Base-by-base conservation (phyloP, 176 grass and related monocot genomes). In the Aegilops longissima region DNA sequence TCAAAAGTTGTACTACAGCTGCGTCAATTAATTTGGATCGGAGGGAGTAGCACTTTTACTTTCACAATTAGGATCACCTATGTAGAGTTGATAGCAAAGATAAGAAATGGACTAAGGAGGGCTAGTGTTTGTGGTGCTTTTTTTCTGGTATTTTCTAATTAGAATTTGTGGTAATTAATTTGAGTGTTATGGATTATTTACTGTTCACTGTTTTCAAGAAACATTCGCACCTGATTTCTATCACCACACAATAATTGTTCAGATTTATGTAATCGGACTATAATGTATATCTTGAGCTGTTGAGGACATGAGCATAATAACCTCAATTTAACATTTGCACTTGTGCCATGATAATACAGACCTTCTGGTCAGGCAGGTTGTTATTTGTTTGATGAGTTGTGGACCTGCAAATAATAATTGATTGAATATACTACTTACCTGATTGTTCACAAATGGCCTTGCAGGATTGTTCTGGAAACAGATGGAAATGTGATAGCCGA, bases 401-500 rank as follows among this genome's bases (percentile, higher is more conserved):
- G 24, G 12, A 23, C 69, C 24, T 45, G 36, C 56, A 72, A 5
- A 25, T 40, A 17, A 40, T 38, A 34, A 34, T 34, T 35, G 29
- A 7, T 66, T 40, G 35, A 80, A 44, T 40, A 66, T 65, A 18
- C 0, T 67, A 27, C 27, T 27, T 27, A 27, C 1, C 27, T 74
- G 45, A 25, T 83, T 77, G 14, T 70, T 56, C 45, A 35, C 17
- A 10, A 85, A 33, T 66, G 73, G 14, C 25, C 63, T 49, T 23
- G 77, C 85, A 96, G 94, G 75, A 90, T 93, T 54, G 82, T 96
- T 86, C 82, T 96, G 67, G 94, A 96, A 92, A 96, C 91, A 35
- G 94, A 96, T 69, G 72, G 82, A 14, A 86, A 66, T 73, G 82
- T 90, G 25, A 93, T 96, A 42, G 75, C 80, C 16, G 80, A 91